These are phyloP conservation scores for Hanseniaspora occidentalis DNA, from an alignment of 805 yeast genomes.

Conservation along the genomic window DNA sequence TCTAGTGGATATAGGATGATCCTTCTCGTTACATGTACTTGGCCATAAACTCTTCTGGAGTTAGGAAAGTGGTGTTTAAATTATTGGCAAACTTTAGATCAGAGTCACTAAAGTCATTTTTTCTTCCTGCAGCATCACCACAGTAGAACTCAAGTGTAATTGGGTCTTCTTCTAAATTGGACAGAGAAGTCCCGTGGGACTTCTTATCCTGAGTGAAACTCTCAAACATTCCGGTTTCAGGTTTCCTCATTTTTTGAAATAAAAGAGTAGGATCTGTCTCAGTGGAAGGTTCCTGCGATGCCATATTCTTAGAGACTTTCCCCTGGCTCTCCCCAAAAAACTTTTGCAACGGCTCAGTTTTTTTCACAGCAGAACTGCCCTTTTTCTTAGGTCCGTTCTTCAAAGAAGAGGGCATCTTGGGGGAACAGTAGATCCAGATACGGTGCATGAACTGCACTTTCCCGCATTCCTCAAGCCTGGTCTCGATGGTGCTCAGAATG, in stretches of 20 bases:
- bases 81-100: conserved; percentile 60
- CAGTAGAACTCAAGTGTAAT: conserved; percentile 32
- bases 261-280: no score
- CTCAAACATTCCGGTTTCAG: conserved; percentile 67
- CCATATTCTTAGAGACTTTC: no score
- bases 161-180: conserved; percentile 4
- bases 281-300: no score
- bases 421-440: conserved; percentile 49
- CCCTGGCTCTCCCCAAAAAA: no score
- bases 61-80: conserved; percentile 38
- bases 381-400: conserved; percentile 6
- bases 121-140: conserved; percentile 96
- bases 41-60: conserved; percentile 61
- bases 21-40: background rate
- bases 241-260: conserved; percentile 48
- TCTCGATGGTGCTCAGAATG: conserved; percentile 24
- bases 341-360: no score
- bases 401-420: conserved; percentile 36
- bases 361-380: no score
- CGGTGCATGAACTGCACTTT: conserved; percentile 12
- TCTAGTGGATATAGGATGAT: background rate
- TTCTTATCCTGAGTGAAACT: conserved; percentile 32
- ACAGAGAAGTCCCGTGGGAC: no score
- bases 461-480: conserved; percentile 16
- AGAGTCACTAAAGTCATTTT: conserved; percentile 64